phyloP scores from a whole-genome alignment of 352 stramenopile species.

The Phytophthora cryptogea region DNA sequence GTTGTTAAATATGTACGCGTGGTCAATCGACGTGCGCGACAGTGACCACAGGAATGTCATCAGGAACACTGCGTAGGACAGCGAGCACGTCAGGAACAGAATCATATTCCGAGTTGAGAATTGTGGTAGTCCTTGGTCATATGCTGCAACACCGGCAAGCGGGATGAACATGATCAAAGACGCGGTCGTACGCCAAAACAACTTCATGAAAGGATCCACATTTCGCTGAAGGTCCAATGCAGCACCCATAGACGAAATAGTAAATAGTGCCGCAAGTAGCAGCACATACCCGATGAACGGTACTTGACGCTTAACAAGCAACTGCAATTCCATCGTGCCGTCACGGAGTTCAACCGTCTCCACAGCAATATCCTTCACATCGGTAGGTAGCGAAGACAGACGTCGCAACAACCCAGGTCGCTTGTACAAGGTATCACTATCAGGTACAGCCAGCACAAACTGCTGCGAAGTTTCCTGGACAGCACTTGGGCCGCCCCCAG shows the following conservation, averaged over 20 bases:
- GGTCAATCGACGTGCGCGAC: slow-evolving; percentile 76
- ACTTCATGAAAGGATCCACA: slow-evolving; percentile 82
- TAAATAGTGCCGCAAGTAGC: slow-evolving; percentile 66
- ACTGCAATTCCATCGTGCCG: slow-evolving; percentile 65
- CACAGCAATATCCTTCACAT: slow-evolving; percentile 73
- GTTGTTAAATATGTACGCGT: slow-evolving; percentile 91
- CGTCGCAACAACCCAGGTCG: slow-evolving; percentile 62
- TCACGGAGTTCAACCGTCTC: slow-evolving; percentile 75
- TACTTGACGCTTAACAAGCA: slow-evolving; percentile 77
- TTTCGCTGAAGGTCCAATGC: slow-evolving; percentile 71
- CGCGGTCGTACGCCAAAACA: slow-evolving; percentile 82
- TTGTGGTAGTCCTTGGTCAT: slow-evolving; percentile 58
- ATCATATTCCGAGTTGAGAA: slow-evolving; percentile 68
- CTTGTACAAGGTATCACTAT: slow-evolving; percentile 55
- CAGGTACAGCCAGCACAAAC: slow-evolving; percentile 78
- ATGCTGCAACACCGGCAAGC: slow-evolving; percentile 53
- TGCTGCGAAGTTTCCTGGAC: slow-evolving; percentile 50
- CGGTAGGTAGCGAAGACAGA: slow-evolving; percentile 65
- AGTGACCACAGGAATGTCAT: slow-evolving; percentile 85
- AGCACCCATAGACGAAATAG: slow-evolving; percentile 78
- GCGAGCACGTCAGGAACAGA: slow-evolving; percentile 64
- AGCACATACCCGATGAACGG: slow-evolving; percentile 80
- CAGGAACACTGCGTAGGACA: slow-evolving; percentile 78
- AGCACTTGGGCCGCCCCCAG: slow-evolving; percentile 29
- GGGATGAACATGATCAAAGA: slow-evolving; percentile 76